A percentile compares a stretch with the other conserved stretches of the same genome.
These are phyloP conservation scores for Nidula microcarpa DNA, from an alignment of 768 basidiomycete genomes.

Conservation along the genomic window DNA sequence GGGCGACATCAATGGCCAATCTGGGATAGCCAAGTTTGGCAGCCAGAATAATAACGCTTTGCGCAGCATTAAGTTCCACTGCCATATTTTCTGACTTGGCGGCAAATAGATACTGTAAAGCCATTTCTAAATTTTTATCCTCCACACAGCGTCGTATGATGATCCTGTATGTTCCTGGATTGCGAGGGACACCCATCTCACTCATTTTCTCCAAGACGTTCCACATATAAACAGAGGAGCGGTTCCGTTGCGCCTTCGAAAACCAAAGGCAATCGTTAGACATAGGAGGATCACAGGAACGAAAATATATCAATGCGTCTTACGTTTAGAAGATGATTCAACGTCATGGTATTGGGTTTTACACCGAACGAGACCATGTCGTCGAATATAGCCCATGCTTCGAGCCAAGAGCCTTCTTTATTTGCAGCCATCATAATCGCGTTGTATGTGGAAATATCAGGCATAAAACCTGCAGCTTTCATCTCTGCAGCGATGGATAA, in stretches of 20 bases:
- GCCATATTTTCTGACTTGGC: constrained; percentile 51
- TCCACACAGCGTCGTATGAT: constrained; percentile 46
- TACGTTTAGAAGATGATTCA: constrained; percentile 62
- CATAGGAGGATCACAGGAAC: neutral
- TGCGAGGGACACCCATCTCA: constrained; percentile 41
- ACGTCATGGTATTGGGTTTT: constrained; percentile 44
- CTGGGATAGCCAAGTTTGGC: constrained; percentile 52
- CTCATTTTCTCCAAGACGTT: constrained; percentile 56
- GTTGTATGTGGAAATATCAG: constrained; percentile 56
- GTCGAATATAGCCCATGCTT: constrained; percentile 64
- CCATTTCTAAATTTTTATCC: constrained; percentile 59
- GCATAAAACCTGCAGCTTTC: constrained; percentile 51
- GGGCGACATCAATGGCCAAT: constrained; percentile 70
- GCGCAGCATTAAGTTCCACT: constrained; percentile 45
- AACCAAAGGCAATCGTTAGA: neutral
- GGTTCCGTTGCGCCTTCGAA: constrained; percentile 43
- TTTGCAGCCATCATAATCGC: constrained; percentile 48
- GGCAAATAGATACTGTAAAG: constrained; percentile 55
- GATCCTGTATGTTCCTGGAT: constrained; percentile 47
- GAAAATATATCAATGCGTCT: constrained; percentile 7
- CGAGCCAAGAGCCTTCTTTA: constrained; percentile 34
- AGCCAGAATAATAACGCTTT: constrained; percentile 50
- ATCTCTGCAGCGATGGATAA: constrained; percentile 49
- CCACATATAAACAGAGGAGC: constrained; percentile 36
- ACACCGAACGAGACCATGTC: constrained; percentile 60